Evolutionary conservation across 306 rosid species (phyloP), one percentile per base, ranked within the genome.

Genomic region (Lagenaria siceraria): DNA sequence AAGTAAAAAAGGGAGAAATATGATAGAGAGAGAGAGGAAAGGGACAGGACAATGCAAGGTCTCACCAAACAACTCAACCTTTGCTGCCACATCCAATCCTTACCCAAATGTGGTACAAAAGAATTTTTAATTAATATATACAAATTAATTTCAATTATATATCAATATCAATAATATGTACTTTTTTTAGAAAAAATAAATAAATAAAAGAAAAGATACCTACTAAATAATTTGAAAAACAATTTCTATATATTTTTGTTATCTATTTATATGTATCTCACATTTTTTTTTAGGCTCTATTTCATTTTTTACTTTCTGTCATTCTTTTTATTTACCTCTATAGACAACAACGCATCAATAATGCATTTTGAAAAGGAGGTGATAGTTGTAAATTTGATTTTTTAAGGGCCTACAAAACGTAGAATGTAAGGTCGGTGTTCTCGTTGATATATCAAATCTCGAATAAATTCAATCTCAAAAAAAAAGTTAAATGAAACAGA

Each of bases 31-130:
- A 59, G 18, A 69, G 55, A 43, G 19, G 75, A 69, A 42, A 69
- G 75, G 54, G 75, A 69, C 75, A 42, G 1, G 75, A 69, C 75
- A 42, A 66, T 38, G 73, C 73, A 36, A 19, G 46, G 73, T 36
- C 49, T 65, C 72, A 65, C 49, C 72, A 63, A 63, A 63, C 46
- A 63, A 63, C 24, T 63, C 43, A 63, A 64, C 11, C 21, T 65
- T 35, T 65, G 49, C 17, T 19, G 27, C 25, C 15, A 31, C 24
- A 29, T 33, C 70, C 48, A 35, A 35, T 35, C 71, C 25, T 64
- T 64, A 18, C 71, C 71, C 69, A 24, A 24, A 25, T 59, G 4
- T 59, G 19, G 9, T 59, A 9, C 1, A 24, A 25, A 2, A 25
- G 0, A 25, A 25, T 58, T 3, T 22, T 12, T 0, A 58, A 24